Evolutionary conservation across 306 rosid genomes (phyloP), one percentile per base, ranked within the genome.

Genomic region (Delonix regia): DNA sequence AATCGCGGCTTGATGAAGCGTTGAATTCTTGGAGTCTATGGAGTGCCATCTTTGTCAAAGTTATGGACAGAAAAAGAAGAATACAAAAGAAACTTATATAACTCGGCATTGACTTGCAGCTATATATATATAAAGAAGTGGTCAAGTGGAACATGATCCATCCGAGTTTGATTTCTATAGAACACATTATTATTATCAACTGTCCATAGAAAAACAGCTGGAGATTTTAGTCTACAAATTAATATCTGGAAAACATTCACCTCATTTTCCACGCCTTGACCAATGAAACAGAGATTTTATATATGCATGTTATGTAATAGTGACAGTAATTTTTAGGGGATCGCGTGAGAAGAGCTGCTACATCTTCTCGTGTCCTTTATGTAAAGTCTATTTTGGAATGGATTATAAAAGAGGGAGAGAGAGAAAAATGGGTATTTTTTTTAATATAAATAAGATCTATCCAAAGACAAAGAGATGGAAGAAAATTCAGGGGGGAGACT

Each of bases 181-280:
- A 22, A 55, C 6, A 55, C 14, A 9, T 36, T 4, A 9, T 63
- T 63, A 19, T 63, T 34, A 45, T 1, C 14, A 33, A 51, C 25
- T 34, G 52, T 19, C 69, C 73, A 41, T 41, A 41, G 45, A 41
- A 9, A 22, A 24, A 22, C 14, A 4, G 15, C 33, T 56, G 33
- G 22, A 56, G 6, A 55, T 36, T 22, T 18, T 18, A 49, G 55
- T 18, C 22, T n/a, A n/a, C n/a, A n/a, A n/a, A n/a, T n/a, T n/a
- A n/a, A 16, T 27, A 28, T 41, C 61, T 47, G 48, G 41, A 52
- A 65, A 51, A 49, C 75, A 76, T 55, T 72, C 79, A 76, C 55
- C 45, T 62, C 12, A 28, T 41, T 70, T 76, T 71, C 74, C 41
- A 62, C 74, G 2, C 9, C 52, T 82, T 39, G 78, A 70, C 82